Conservation (phyloP, 352 stramenopile genomes). For the Peronosclerospora sorghi region DNA sequence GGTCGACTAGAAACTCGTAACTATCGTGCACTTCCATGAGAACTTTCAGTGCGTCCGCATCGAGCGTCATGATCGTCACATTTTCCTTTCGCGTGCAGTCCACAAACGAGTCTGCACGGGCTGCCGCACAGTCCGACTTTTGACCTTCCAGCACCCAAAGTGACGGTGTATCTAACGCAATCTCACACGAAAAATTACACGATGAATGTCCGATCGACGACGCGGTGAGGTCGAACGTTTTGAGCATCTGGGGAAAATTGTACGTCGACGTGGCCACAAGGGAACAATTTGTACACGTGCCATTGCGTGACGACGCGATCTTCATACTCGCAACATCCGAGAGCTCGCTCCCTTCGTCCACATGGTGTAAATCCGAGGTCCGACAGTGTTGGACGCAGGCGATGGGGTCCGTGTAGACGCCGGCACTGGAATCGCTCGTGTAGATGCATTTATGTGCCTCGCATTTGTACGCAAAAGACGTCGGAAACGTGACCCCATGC, state of each 20-base stretch:
- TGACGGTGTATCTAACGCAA: constrained; percentile 41
- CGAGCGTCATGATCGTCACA: constrained; percentile 36
- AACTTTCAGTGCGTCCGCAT: constrained; percentile 18
- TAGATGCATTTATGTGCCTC: constrained; percentile 37
- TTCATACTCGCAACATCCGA: constrained; percentile 33
- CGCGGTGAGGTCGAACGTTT: constrained; percentile 44
- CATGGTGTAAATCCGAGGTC: constrained; percentile 28
- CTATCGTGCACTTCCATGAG: constrained; percentile 31
- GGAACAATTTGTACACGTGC: constrained; percentile 62
- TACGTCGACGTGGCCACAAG: constrained; percentile 41
- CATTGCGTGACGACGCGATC: constrained; percentile 42
- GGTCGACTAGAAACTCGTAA: constrained; percentile 45
- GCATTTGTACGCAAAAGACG: constrained; percentile 37
- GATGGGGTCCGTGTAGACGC: constrained; percentile 30
- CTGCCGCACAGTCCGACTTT: constrained; percentile 26
- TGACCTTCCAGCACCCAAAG: constrained; percentile 41
- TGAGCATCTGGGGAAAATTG: constrained; percentile 65
- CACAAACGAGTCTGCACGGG: constrained; percentile 11
- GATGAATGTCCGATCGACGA: constrained; percentile 18
- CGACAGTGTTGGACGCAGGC: constrained; percentile 43
- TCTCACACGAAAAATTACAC: constrained; percentile 42
- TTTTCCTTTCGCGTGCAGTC: constrained; percentile 44
- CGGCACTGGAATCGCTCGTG: constrained; percentile 16
- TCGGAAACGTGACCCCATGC: constrained; percentile 24
- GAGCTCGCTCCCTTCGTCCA: constrained; percentile 36